Base-by-base conservation (phyloP, 1,284 basidiomycete species). In the Stereum hirsutum region DNA sequence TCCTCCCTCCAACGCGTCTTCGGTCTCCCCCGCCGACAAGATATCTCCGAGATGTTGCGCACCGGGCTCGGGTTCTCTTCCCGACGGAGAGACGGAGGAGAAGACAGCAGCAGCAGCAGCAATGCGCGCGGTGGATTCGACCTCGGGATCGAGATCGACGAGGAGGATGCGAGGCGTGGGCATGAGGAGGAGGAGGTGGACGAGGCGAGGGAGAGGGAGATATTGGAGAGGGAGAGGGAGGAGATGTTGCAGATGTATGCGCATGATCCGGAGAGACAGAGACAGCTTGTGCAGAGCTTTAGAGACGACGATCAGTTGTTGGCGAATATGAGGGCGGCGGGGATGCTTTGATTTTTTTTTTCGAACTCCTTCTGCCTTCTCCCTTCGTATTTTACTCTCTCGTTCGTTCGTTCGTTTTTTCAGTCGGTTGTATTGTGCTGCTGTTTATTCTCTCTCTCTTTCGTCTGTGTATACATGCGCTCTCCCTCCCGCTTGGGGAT, bases 261-360 rank as follows among this genome's bases (percentile, higher is more conserved):
- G 38, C 60, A 65, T 17, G 64, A 75, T 48, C 66, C 74, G 1
- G 65, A 70, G 41, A 63, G 66, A 17, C 66, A 63, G 43, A 63
- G 64, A 27, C 58, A 65, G 37, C 53, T 74, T 24, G 65, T 65
- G 39, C 65, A 70, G 42, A 74, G 71, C n/a, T 53, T 77, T 17
- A 67, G 61, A 47, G 68, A 68, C 45, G 79, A 83, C 49, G 67
- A 69, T 46, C 67, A 74, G 46, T 57, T 86, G 51, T 73, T 77
- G 47, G 62, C 66, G 6, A 77, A 79, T 54, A 61, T 86, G 51
- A 69, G 79, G 44, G 70, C 68, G 30, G 81, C 81, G n/a, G 83
- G 82, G 28, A 63, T 84, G 44, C 49, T 84, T 25, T 85, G 53
- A 42, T n/a, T 21, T 8, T 40, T n/a, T n/a, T n/a, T n/a, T n/a